Evolutionary conservation across 129 eudicot genomes (phyloP), one percentile per base, ranked within the genome.

Genomic region (Flaveria sonorensis): DNA sequence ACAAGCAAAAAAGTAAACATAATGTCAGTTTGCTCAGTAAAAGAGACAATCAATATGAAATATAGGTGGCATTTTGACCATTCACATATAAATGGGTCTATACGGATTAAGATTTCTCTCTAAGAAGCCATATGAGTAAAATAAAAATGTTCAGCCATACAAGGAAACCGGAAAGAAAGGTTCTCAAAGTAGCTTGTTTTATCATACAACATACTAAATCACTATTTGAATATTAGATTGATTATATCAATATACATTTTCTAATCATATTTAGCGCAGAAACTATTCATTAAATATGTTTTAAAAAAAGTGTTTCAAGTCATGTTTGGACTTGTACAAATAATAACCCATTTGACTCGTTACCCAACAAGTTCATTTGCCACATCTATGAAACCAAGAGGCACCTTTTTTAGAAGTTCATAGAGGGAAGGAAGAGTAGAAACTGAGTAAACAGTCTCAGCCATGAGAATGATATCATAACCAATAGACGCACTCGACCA

Each of bases 401-500:
- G 57, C 57, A 92, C 97, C 96, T 88, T 88, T 66, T 85, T 90
- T 24, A 88, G 85, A 57, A 89, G 94, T 64, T 83, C 63, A 78
- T 86, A 92, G 16, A 92, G 89, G 45, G 20, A 74, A 26, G 87
- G 96, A 20, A 92, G 90, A 75, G 98, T 61, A 39, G 93, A 68
- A 60, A 92, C 62, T 2, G 94, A 88, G 75, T 92, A 92, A 19
- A 92, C 96, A 26, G 98, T 90, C 81, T 92, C 98, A 39, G 98
- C 96, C 96, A 92, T 93, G 66, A 93, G 84, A 85, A 93, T 88
- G 28, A 93, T 78, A 85, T 90, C 96, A 78, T 93, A 93, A 68
- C 67, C 67, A 61, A 61, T 0, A 61, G 63, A 36, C 40, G 40
- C 40, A 36, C 7, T 36, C 40, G 40, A 56, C 57, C 19, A 20